These are phyloP conservation scores for Ormosia semicastrata DNA, from an alignment of 306 rosid genomes.

Conservation along the genomic window DNA sequence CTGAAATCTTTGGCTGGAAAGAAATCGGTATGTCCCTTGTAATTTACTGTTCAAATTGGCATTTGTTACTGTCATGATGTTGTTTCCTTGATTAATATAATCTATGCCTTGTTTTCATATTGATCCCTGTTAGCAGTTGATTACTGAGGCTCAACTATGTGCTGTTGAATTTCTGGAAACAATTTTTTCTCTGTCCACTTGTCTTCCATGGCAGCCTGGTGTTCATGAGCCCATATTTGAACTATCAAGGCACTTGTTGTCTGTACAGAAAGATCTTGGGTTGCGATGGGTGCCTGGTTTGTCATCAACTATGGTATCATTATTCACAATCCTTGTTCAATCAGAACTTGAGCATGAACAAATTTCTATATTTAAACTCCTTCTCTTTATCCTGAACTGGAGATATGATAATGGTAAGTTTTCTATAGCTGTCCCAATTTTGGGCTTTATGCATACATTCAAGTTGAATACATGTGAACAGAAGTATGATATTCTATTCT, in stretches of 20 bases:
- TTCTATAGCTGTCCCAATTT: constrained; percentile 5
- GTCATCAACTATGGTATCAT: constrained; percentile 52
- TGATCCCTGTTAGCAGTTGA: constrained; percentile 46
- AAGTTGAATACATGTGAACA: constrained; percentile 9
- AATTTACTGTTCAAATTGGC: constrained; percentile 16
- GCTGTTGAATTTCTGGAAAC: constrained; percentile 68
- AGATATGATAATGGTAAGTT: constrained; percentile 66
- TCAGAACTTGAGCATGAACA: constrained; percentile 92
- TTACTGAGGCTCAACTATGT: constrained; percentile 65
- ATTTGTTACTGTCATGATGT: background rate
- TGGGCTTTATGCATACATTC: constrained; percentile 14
- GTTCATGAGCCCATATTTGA: constrained; percentile 65
- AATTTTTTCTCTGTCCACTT: constrained; percentile 53
- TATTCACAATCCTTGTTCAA: constrained; percentile 60
- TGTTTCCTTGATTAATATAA: constrained; percentile 13
- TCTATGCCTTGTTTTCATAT: background rate
- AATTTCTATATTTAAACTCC: constrained; percentile 61
- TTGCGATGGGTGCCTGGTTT: constrained; percentile 57
- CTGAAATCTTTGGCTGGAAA: constrained; percentile 56
- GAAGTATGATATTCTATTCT: constrained; percentile 1
- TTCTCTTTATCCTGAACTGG: constrained; percentile 70
- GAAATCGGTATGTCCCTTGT: constrained; percentile 52
- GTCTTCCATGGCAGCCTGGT: constrained; percentile 49
- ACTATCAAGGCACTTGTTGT: constrained; percentile 59
- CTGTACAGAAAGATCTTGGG: constrained; percentile 74